Base-by-base conservation (phyloP, 2,329 filamentous ascomycete species). In the Colletotrichum spaethianum region DNA sequence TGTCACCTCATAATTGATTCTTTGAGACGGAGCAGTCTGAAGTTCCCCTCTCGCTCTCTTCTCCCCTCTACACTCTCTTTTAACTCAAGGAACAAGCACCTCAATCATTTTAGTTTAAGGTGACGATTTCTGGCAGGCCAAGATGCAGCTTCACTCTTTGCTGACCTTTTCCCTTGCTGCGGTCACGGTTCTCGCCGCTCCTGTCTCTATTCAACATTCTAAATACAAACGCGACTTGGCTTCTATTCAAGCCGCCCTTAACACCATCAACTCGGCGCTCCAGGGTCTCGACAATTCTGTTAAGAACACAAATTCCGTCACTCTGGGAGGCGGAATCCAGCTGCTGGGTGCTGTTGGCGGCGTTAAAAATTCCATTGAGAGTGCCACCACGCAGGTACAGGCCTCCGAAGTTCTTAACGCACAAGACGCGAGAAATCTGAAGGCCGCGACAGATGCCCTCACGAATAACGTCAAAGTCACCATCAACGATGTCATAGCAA, bases 381-480 rank as follows among this genome's bases (percentile, higher is more conserved):
- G 63, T n/a, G 69, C 69, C 28, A 72, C 69, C 8, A 42, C 53
- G 20, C 69, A 72, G 23, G 69, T 72, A 14, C 65, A 55, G 23
- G 59, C 26, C 16, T 72, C 69, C 1, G 52, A 60, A 11, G 18
- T 55, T 0, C 69, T 72, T 46, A 60, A 60, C 59, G 38, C 11
- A 1, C 33, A 59, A 1, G 69, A 72, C 6, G 65, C 65, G 14
- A 2, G 28, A 31, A 69, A 69, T 7, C 59, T 72, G 11, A 72
- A 72, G 44, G 69, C 69, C 16, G 65, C 69, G 6, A 72, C 69
- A 6, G 69, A 72, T 16, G 69, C 69, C 9, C 69, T 72, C 16
- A 72, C 69, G 8, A 72, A 72, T 26, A 72, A 72, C 53, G 69
- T 72, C 23, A 69, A 69, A 16, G 69, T 72, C 23, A 72, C 69